Evolutionary conservation across 169 alveolate genomes (phyloP).

Genomic region (Blepharisma undulans): DNA sequence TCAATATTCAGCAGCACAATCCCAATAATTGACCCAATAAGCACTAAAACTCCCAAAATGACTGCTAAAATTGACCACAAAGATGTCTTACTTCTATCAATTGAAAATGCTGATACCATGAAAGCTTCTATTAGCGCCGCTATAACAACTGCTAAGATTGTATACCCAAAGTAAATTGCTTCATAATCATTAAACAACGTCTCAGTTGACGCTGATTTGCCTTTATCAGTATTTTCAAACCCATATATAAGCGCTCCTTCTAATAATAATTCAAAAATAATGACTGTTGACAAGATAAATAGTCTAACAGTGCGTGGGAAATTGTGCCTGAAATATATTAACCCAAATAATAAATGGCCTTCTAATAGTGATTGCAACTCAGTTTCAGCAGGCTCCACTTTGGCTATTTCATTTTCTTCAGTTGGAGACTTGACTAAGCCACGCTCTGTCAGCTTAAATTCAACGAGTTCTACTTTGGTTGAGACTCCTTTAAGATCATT

Average conservation of each 20-base stretch:
- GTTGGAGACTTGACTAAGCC: too few relatives aligned
- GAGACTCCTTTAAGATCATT: too few relatives aligned
- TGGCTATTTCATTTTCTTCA: too few relatives aligned
- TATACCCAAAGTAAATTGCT: not conserved
- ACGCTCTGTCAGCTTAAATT: too few relatives aligned
- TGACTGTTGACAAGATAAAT: not conserved
- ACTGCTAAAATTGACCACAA: not conserved
- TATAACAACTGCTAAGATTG: not conserved
- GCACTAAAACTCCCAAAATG: not conserved
- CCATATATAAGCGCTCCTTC: not conserved
- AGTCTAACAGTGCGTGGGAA: not conserved
- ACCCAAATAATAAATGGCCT: slow-evolving; percentile 9
- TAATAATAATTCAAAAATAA: not conserved
- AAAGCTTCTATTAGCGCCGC: not conserved
- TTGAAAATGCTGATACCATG: not conserved
- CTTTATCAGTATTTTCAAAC: not conserved
- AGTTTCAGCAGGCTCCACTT: too few relatives aligned
- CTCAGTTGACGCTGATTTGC: not conserved
- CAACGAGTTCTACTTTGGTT: too few relatives aligned
- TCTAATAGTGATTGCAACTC: not conserved
- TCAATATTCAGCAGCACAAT: not conserved
- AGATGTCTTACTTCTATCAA: not conserved
- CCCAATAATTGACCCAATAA: not conserved
- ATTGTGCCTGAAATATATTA: not conserved
- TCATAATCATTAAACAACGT: not conserved